Evolutionary conservation across 2,329 filamentous ascomycete species (phyloP), one percentile per base, ranked within the genome.

Genomic region (Aspergillus sp.): DNA sequence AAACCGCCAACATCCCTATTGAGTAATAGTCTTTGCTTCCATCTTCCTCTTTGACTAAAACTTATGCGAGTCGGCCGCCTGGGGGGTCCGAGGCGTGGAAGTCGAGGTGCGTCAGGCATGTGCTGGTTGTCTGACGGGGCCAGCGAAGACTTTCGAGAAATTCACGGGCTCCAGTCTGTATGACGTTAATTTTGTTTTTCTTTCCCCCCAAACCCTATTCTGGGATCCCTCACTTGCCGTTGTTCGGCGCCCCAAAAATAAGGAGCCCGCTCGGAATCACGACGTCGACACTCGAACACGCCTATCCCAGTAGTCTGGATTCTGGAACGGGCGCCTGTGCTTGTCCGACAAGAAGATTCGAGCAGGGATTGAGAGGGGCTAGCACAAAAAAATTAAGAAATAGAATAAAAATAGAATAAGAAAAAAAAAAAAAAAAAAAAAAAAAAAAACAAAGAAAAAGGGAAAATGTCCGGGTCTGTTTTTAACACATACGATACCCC

Each of bases 281-380:
- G 12, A 37, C 6, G 35, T 37, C 35, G 35, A 37, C 35, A 37
- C 27, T 31, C 27, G 27, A 31, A 31, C 8, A 31, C 35, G 4
- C 21, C 47, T 46, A 50, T 59, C 59, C 62, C 62, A 58, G 43
- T 39, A 61, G 47, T 41, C 55, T 66, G 66, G 66, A 61, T 44
- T 41, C 55, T 66, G 66, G 66, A 52, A 66, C 52, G 12, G 19
- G 45, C 64, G 58, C 57, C 57, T 60, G 63, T 57, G 58, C 63
- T 57, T 50, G 43, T 52, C 1, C 40, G 49, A 25, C 51, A 6
- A 12, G 14, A 9, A 40, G 44, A 15, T 11, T 23, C 45, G 15
- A 47, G 48, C 48, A 57, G 52, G 49, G 49, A 48, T 37, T 43
- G 12, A 19, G 27, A 45, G 46, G 46, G 37, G 47, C 19, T 15